These are phyloP conservation scores for Pochonia chlamydosporia DNA, from an alignment of 2,329 filamentous ascomycete genomes.

Conservation along the genomic window DNA sequence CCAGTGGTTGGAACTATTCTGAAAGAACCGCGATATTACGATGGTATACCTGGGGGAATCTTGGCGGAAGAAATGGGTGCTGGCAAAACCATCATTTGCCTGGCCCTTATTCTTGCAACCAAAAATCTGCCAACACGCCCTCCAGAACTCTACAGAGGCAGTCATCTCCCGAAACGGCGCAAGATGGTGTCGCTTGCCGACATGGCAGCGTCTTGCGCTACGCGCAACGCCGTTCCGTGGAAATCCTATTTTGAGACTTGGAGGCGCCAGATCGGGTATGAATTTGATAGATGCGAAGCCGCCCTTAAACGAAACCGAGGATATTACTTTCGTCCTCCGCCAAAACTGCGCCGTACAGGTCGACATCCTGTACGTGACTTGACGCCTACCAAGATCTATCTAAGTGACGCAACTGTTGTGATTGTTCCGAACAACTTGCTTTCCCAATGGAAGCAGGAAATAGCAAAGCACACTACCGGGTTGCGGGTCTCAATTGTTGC, in stretches of 20 bases:
- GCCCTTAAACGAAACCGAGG: constrained; percentile 54
- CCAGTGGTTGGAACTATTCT: constrained; percentile 56
- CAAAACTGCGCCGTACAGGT: constrained; percentile 25
- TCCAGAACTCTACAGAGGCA: constrained; percentile 52
- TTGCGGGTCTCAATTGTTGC: constrained; percentile 62
- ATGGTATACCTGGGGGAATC: constrained; percentile 69
- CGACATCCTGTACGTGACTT: constrained; percentile 11
- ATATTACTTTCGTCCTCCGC: constrained; percentile 49
- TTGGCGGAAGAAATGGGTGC: constrained; percentile 75
- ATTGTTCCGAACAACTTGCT: constrained; percentile 80
- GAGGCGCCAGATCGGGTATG: constrained; percentile 35
- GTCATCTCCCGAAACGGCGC: constrained; percentile 30
- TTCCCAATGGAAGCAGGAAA: constrained; percentile 78
- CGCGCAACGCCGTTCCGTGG: constrained; percentile 65
- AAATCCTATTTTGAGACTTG: constrained; percentile 54
- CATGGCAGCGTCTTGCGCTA: constrained; percentile 69
- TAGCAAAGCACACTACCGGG: constrained; percentile 66
- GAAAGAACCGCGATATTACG: constrained; percentile 65
- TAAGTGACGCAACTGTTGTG: constrained; percentile 67
- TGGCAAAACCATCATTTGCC: constrained; percentile 84
- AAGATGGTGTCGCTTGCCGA: constrained; percentile 60
- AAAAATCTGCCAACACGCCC: constrained; percentile 60
- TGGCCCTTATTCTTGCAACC: constrained; percentile 72
- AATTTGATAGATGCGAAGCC: constrained; percentile 48
- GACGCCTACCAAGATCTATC: constrained; percentile 46